These are phyloP conservation scores for Rhizopus sp. DNA, from an alignment of 371 early-diverging fungal genomes.

Conservation along the genomic window DNA sequence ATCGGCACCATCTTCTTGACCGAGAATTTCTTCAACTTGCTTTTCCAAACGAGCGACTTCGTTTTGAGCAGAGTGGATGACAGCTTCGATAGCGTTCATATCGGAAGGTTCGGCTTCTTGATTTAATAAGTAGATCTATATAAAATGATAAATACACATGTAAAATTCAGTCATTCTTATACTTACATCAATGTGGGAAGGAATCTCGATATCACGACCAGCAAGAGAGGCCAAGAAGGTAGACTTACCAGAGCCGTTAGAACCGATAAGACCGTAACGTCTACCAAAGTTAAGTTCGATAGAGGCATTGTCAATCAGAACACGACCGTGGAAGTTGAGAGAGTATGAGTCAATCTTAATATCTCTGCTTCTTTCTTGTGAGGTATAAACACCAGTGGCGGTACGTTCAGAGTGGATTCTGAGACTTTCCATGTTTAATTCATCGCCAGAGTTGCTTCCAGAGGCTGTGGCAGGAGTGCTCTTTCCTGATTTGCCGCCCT, in stretches of 20 bases:
- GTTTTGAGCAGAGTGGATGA: constrained; percentile 86
- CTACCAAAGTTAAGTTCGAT: constrained; percentile 98
- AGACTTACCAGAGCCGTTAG: constrained; percentile 98
- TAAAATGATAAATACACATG: neutral
- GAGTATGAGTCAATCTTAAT: constrained; percentile 95
- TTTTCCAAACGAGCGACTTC: constrained; percentile 90
- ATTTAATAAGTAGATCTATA: constrained; percentile 59
- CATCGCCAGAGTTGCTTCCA: constrained; percentile 36
- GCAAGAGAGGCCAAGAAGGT: constrained; percentile 96
- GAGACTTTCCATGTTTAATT: constrained; percentile 35
- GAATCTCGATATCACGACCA: constrained; percentile 94
- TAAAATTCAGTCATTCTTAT: neutral
- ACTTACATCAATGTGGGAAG: constrained; percentile 93
- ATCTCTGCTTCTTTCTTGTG: constrained; percentile 90
- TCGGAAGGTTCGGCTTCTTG: constrained; percentile 94
- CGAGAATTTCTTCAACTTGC: constrained; percentile 86
- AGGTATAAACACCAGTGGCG: constrained; percentile 93
- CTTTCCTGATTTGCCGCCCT: constrained; percentile 30
- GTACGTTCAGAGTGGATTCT: constrained; percentile 70
- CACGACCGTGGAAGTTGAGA: constrained; percentile 91
- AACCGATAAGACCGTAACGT: constrained; percentile 96
- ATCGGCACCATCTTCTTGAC: constrained; percentile 82
- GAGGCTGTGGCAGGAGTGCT: constrained; percentile 36
- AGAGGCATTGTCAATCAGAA: constrained; percentile 89
- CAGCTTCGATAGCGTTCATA: constrained; percentile 91